Evolutionary conservation across 148 eudicot genomes (phyloP).

Genomic region (Vaccinium vitisidaea): DNA sequence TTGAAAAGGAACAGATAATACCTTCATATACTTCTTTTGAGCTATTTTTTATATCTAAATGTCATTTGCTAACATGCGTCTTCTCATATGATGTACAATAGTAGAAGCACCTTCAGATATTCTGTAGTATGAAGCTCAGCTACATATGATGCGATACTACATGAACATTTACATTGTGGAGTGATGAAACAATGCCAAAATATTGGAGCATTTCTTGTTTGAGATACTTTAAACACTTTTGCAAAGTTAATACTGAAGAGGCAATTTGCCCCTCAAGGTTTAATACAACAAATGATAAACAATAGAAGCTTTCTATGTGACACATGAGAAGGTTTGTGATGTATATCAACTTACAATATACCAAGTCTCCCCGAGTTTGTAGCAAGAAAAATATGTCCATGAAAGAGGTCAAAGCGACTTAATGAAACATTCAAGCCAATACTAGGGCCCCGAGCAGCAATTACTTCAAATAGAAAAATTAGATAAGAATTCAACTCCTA

Average conservation of each 20-base stretch:
- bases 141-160: too few relatives aligned
- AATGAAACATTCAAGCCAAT: conserved; percentile 84
- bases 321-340: neutral
- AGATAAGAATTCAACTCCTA: conserved; percentile 93
- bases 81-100: too few relatives aligned
- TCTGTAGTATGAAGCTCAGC: too few relatives aligned
- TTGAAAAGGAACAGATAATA: too few relatives aligned
- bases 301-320: conserved; percentile 12
- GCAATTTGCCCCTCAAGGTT: neutral
- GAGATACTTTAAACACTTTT: neutral
- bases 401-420: conserved; percentile 87
- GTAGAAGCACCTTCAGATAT: too few relatives aligned
- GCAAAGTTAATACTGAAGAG: conserved; percentile 1
- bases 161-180: too few relatives aligned
- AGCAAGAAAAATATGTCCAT: conserved; percentile 91
- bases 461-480: conserved; percentile 62
- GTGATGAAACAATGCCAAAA: too few relatives aligned
- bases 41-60: too few relatives aligned
- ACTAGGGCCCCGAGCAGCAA: conserved; percentile 73
- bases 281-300: neutral
- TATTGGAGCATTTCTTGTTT: too few relatives aligned
- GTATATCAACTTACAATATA: conserved; percentile 70
- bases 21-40: too few relatives aligned
- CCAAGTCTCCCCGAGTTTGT: conserved; percentile 85
- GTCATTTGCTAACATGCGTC: too few relatives aligned